Base-by-base conservation (phyloP, 805 yeast species). In the Lachancea sp. region DNA sequence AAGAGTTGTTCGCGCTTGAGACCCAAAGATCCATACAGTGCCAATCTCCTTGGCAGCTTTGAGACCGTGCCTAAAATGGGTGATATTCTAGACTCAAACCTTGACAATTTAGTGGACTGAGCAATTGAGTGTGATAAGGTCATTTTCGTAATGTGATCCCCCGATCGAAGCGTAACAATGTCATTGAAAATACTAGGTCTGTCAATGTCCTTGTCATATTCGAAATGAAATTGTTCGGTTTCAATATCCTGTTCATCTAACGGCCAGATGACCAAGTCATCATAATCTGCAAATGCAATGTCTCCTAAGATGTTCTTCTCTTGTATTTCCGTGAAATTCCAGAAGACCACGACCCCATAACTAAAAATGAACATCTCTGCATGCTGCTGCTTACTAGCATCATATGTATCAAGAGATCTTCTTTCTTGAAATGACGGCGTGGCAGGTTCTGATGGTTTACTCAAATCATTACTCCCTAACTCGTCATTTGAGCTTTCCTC, bases 111-210 rank as follows among this genome's bases (percentile, higher is more conserved):
- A 1, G 97, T 90, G 51, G 95, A 87, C 65, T 93, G 99, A 0
- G 98, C 97, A 50, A 93, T 87, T 1, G 98, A 96, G 65, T 93
- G 96, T 1, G 97, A 86, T 78, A 93, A 78, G 5, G 97, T 87
- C 46, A 93, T 70, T 60, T 93, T 93, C 55, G 89, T 87, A 58
- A 91, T 74, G 67, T 90, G 97, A 62, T 91, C 97, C 7, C 95
- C 95, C 1, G 91, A 81, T 45, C 93, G 75, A 41, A 93, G 67
- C 0, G 97, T 89, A 52, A 93, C 84, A 83, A 91, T 85, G 66
- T 93, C 99, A 64, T 93, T 93, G 66, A 82, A 90, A 30, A 91
- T 91, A 47, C 93, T 62, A 2, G 85, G 85, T 40, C 85, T 65
- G 45, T 77, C 82, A 5, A 80, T 71, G 31, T 73, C 75, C 51